Evolutionary conservation across 176 grass and related monocot species (phyloP).

Genomic region (Hsuehochloa calcarea): DNA sequence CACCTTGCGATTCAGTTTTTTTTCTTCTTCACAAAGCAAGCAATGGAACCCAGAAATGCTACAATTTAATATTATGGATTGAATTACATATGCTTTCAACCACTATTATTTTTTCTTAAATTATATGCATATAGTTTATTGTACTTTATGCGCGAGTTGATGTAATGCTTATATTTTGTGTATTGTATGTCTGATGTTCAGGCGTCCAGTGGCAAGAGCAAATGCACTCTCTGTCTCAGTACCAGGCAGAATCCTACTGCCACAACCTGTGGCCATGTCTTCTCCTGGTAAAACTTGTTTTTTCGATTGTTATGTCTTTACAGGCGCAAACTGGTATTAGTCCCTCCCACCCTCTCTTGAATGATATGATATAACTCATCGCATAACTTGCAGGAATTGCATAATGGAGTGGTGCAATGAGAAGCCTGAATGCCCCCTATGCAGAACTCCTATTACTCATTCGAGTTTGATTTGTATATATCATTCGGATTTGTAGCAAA

Average conservation of each 20-base stretch:
- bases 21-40: not conserved
- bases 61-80: conserved; percentile 23
- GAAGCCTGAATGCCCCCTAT: conserved; percentile 95
- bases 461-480: conserved; percentile 95
- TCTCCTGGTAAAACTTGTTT: conserved; percentile 73
- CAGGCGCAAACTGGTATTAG: not conserved
- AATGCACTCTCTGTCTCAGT: conserved; percentile 94
- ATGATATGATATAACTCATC: conserved; percentile 19
- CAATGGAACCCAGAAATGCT: not conserved
- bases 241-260: conserved; percentile 85
- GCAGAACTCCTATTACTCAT: conserved; percentile 84
- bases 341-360: not conserved
- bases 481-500: conserved; percentile 84
- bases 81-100: conserved; percentile 15
- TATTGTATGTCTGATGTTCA: conserved; percentile 45
- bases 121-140: conserved; percentile 4
- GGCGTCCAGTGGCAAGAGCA: conserved; percentile 59
- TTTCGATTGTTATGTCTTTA: not conserved
- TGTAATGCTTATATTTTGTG: conserved; percentile 7
- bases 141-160: not conserved
- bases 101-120: conserved; percentile 2
- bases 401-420: conserved; percentile 99
- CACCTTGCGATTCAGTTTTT: not conserved
- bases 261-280: conserved; percentile 93
- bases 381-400: conserved; percentile 69